A percentile compares a stretch with the other conserved stretches of the same genome.
Conservation (phyloP, 805 yeast species). For the Starmerella ratchasimensis region DNA sequence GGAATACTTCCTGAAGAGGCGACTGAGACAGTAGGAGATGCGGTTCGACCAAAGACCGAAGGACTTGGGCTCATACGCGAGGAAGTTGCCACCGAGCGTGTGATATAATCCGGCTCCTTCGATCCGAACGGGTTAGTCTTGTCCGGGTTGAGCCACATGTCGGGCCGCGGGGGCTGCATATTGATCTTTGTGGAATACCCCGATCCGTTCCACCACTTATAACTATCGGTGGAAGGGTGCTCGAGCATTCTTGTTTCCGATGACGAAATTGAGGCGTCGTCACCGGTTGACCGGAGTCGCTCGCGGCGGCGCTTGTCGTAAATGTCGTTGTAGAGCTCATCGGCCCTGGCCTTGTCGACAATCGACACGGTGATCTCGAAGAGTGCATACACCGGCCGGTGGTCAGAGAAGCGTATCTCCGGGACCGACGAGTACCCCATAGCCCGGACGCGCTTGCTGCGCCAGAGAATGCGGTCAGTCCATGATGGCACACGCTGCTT, state of each 20-base stretch:
- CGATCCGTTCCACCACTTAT: conserved; percentile 86
- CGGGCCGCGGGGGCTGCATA: conserved; percentile 30
- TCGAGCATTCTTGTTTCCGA: conserved; percentile 37
- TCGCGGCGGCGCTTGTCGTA: conserved; percentile 45
- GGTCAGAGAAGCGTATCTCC: conserved; percentile 60
- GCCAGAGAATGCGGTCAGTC: conserved; percentile 78
- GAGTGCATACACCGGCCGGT: conserved; percentile 81
- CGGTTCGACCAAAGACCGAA: not conserved
- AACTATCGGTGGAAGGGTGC: conserved; percentile 71
- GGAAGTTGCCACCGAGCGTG: conserved; percentile 10
- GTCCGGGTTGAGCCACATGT: conserved; percentile 51
- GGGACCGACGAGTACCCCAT: conserved; percentile 58
- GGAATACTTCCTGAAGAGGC: not conserved
- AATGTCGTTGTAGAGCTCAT: conserved; percentile 41
- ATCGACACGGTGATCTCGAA: conserved; percentile 53
- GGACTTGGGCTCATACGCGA: not conserved
- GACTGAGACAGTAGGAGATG: not conserved
- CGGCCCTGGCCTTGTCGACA: conserved; percentile 50
- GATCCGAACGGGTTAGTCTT: conserved; percentile 51
- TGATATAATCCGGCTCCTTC: conserved; percentile 41
- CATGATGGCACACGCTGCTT: conserved; percentile 89
- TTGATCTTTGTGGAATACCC: conserved; percentile 63
- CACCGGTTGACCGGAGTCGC: conserved; percentile 21
- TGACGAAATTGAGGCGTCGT: not conserved
- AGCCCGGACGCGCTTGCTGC: conserved; percentile 36